Evolutionary conservation across 2,329 filamentous ascomycete species (phyloP).

Genomic region (Dactylellina cionopaga): DNA sequence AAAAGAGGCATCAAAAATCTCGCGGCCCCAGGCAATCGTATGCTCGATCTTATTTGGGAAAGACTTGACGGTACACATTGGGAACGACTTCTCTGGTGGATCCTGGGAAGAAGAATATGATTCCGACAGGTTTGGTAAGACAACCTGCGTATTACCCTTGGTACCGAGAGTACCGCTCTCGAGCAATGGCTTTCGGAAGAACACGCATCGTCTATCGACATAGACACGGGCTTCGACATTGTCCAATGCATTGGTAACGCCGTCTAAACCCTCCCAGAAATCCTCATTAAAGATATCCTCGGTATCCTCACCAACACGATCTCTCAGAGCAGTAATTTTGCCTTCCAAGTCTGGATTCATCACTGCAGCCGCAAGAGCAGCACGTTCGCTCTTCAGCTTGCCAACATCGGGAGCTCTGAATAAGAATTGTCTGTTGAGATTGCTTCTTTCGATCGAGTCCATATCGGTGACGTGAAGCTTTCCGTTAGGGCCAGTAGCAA

Average conservation of each 20-base stretch:
- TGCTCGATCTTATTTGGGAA: slow-evolving; percentile 99
- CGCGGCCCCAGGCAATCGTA: slow-evolving; percentile 97
- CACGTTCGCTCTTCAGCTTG: slow-evolving; percentile 94
- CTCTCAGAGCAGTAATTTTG: slow-evolving; percentile 85
- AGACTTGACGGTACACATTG: slow-evolving; percentile 96
- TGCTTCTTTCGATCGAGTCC: slow-evolving; percentile 99
- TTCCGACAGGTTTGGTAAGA: slow-evolving; percentile 89
- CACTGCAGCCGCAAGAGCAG: slow-evolving; percentile 83
- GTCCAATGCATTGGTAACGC: slow-evolving; percentile 95
- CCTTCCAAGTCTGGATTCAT: slow-evolving; percentile 95
- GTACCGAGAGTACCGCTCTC: slow-evolving; percentile 98
- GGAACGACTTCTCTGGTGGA: slow-evolving; percentile 97
- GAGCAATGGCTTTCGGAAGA: slow-evolving; percentile 95
- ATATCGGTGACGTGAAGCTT: slow-evolving; percentile 95
- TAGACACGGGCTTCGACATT: slow-evolving; percentile 98
- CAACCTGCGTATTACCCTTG: slow-evolving; percentile 97
- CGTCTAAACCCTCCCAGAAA: slow-evolving; percentile 88
- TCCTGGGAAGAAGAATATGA: slow-evolving; percentile 98
- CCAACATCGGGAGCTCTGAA: slow-evolving; percentile 95
- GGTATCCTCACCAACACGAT: slow-evolving; percentile 89
- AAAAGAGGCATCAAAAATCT: slow-evolving; percentile 93
- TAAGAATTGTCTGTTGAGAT: slow-evolving; percentile 95
- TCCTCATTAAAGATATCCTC: slow-evolving; percentile 93
- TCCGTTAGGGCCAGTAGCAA: slow-evolving; percentile 86
- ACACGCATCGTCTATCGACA: slow-evolving; percentile 93